Percentiles rank a stretch among this genome's conserved stretches.
phyloP scores from a whole-genome alignment of 225 moss, liverwort and hornwort genomes.

The Takakia lepidozioides region DNA sequence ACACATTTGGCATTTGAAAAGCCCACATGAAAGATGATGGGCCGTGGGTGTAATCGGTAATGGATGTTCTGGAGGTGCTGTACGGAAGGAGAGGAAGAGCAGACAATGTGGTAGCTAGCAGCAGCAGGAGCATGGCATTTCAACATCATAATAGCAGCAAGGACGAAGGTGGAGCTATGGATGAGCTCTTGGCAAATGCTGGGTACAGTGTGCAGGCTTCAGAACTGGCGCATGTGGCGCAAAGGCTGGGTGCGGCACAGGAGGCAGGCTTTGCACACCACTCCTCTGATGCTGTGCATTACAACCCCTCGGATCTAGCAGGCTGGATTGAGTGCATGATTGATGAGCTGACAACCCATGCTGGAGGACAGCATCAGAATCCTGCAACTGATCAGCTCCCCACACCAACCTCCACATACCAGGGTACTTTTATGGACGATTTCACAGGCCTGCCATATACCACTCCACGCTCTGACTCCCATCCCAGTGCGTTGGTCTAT shows the following conservation, averaged over 20 bases:
- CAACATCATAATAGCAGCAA: too few species aligned
- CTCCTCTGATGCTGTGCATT: slow-evolving; percentile 13
- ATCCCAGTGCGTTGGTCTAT: background rate
- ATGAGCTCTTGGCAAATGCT: slow-evolving; percentile 4
- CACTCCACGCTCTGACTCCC: background rate
- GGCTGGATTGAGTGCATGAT: slow-evolving; percentile 86
- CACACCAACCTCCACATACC: slow-evolving; percentile 16
- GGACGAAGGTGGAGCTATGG: background rate
- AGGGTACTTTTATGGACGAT: slow-evolving; percentile 13
- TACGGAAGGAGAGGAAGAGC: too few species aligned
- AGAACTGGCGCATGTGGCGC: slow-evolving; percentile 1
- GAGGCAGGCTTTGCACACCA: slow-evolving; percentile 16
- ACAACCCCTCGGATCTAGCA: slow-evolving; percentile 23
- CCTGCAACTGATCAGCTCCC: slow-evolving; percentile 22
- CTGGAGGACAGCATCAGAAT: slow-evolving; percentile 23
- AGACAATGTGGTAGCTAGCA: too few species aligned
- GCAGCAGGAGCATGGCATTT: too few species aligned
- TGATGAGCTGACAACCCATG: slow-evolving; percentile 51
- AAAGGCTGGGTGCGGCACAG: slow-evolving; percentile 12
- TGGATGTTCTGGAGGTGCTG: too few species aligned
- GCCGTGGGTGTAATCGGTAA: too few species aligned
- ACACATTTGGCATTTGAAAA: too few species aligned
- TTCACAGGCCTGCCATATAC: background rate
- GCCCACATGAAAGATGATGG: too few species aligned
- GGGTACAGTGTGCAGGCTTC: slow-evolving; percentile 3